Evolutionary conservation across 148 eudicot species (phyloP).

Genomic region (Vaccinium vitisidaea): DNA sequence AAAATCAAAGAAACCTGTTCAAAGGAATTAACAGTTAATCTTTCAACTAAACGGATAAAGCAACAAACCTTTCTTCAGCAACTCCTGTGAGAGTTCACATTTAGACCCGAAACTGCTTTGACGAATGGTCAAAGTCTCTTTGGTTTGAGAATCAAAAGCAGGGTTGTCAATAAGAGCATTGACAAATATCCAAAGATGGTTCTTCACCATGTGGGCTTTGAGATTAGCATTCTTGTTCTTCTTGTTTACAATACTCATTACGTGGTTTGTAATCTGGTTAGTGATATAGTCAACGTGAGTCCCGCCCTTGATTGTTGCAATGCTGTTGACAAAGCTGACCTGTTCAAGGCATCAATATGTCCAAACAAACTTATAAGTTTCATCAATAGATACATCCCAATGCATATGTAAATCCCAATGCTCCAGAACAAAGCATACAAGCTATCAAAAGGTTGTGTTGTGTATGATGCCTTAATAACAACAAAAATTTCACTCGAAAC

Average conservation of each 20-base stretch:
- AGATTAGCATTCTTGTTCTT: constrained; percentile 65
- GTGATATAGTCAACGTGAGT: constrained; percentile 93
- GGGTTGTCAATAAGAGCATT: constrained; percentile 97
- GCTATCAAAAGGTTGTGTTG: neutral
- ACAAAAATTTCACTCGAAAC: neutral
- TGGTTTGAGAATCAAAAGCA: constrained; percentile 97
- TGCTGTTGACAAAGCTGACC: constrained; percentile 95
- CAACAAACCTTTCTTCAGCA: constrained; percentile 72
- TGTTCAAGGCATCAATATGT: constrained; percentile 24
- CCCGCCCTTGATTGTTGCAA: constrained; percentile 89
- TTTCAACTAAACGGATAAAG: neutral
- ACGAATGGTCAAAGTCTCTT: constrained; percentile 84
- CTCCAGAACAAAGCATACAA: neutral
- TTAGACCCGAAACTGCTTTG: constrained; percentile 75
- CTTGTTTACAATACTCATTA: constrained; percentile 57
- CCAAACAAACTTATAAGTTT: neutral
- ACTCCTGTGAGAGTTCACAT: constrained; percentile 66
- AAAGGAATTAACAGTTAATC: neutral
- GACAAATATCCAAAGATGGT: constrained; percentile 88
- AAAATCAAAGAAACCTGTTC: neutral
- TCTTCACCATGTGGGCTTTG: constrained; percentile 74
- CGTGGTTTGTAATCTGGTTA: constrained; percentile 55
- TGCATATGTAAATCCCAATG: neutral
- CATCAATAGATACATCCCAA: neutral
- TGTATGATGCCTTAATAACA: neutral